phyloP scores from a whole-genome alignment of 495 filamentous ascomycete species.

The Hyaloscypha variabilis region DNA sequence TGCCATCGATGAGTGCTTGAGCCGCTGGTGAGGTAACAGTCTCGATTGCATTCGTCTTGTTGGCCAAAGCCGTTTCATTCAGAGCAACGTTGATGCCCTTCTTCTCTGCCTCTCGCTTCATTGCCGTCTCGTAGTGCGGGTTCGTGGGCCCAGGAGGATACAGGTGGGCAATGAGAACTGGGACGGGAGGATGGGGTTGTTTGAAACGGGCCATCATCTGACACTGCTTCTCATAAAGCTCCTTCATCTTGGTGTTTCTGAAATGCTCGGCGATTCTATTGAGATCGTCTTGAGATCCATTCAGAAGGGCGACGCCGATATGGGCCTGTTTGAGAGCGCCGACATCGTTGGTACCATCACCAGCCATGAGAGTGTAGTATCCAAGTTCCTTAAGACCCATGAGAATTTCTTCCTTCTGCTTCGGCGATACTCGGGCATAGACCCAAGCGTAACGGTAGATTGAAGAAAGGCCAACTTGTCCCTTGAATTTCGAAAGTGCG shows the following conservation, averaged over 20 bases:
- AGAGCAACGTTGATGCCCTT: conserved; percentile 59
- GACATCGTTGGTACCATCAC: conserved; percentile 98
- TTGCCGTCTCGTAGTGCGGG: conserved; percentile 93
- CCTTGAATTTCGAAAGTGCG: conserved; percentile 86
- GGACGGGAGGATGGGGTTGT: conserved; percentile 87
- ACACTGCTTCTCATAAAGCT: conserved; percentile 95
- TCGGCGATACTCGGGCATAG: conserved; percentile 96
- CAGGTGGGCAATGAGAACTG: conserved; percentile 85
- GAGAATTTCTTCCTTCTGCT: conserved; percentile 98
- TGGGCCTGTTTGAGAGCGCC: conserved; percentile 98
- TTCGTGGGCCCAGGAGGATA: conserved; percentile 92
- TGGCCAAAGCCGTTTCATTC: conserved; percentile 33
- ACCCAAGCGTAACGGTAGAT: conserved; percentile 93
- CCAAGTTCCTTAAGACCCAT: conserved; percentile 93
- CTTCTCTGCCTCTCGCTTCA: conserved; percentile 77
- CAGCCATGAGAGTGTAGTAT: conserved; percentile 98
- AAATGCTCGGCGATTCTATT: conserved; percentile 90
- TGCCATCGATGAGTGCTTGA: conserved; percentile 65
- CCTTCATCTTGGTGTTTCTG: conserved; percentile 95
- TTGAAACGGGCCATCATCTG: conserved; percentile 91
- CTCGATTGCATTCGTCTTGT: conserved; percentile 58
- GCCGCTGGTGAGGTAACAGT: conserved; percentile 73
- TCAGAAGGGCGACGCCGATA: conserved; percentile 93
- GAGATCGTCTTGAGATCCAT: conserved; percentile 89
- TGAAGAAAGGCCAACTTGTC: conserved; percentile 68